phyloP scores from a whole-genome alignment of 352 stramenopile genomes.

The Pythium phragmitis region DNA sequence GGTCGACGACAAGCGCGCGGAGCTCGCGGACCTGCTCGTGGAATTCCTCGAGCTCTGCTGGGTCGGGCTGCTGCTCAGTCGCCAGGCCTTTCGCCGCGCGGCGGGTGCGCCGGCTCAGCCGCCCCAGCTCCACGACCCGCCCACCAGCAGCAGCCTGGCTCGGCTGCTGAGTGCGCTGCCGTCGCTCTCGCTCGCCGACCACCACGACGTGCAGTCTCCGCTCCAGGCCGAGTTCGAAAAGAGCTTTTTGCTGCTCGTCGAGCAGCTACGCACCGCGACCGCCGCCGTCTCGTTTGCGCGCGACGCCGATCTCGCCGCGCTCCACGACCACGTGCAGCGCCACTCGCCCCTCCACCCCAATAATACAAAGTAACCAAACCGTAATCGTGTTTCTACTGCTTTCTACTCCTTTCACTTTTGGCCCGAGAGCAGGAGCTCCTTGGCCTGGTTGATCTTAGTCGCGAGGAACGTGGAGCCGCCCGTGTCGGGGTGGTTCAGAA shows the following conservation, averaged over 20 bases:
- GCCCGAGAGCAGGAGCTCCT: slow-evolving; percentile 92
- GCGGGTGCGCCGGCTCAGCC: slow-evolving; percentile 6
- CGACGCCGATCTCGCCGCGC: slow-evolving; percentile 24
- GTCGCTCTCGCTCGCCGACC: slow-evolving; percentile 8
- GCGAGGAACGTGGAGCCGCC: slow-evolving; percentile 98
- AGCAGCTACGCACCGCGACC: slow-evolving; percentile 34
- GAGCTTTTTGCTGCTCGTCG: slow-evolving; percentile 55
- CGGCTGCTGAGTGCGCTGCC: not conserved
- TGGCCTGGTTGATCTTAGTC: slow-evolving; percentile 99
- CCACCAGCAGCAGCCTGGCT: not conserved
- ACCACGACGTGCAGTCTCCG: slow-evolving; percentile 37
- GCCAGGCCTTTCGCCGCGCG: slow-evolving; percentile 46
- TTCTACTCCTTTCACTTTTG: slow-evolving; percentile 15
- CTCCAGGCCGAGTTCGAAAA: slow-evolving; percentile 73
- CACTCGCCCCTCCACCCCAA: not conserved
- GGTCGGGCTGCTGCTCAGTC: slow-evolving; percentile 56
- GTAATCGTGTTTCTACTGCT: too few species aligned
- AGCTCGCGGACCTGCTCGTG: slow-evolving; percentile 56
- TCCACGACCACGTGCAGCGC: slow-evolving; percentile 35
- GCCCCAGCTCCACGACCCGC: not conserved
- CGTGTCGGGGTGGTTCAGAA: slow-evolving; percentile 99
- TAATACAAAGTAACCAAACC: not conserved
- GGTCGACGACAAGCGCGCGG: slow-evolving; percentile 36
- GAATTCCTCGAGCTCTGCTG: slow-evolving; percentile 60
- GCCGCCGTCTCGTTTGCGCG: slow-evolving; percentile 35